Evolutionary conservation across 83 land plant species (phyloP).

Genomic region (Isoetes engelmannii): DNA sequence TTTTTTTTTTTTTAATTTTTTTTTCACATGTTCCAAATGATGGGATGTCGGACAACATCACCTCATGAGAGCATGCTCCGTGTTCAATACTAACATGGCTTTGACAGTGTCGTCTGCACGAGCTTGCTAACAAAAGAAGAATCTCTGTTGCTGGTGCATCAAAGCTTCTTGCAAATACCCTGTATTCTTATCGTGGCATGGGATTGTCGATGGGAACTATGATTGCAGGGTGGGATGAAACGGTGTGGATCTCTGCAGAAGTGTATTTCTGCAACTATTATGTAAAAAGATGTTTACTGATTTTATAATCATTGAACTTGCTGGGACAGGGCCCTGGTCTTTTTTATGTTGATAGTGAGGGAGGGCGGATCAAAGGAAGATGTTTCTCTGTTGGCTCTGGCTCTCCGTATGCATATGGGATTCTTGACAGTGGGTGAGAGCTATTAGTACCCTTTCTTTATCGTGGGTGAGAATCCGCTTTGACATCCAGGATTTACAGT

Average conservation of each 20-base stretch:
- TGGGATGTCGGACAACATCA: neutral
- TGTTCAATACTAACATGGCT: too few relatives aligned
- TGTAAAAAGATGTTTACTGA: neutral
- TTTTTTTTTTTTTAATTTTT: neutral
- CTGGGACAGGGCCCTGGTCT: conserved; percentile 78
- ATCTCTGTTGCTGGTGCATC: conserved; percentile 95
- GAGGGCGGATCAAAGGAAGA: conserved; percentile 79
- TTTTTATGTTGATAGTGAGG: conserved; percentile 95
- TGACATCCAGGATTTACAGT: conserved; percentile 23
- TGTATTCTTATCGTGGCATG: conserved; percentile 93
- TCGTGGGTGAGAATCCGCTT: neutral
- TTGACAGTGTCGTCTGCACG: conserved; percentile 83
- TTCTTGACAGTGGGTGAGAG: conserved; percentile 76
- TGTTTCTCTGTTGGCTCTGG: conserved; percentile 96
- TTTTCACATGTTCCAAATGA: neutral
- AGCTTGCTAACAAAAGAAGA: conserved; percentile 90
- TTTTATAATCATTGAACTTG: neutral
- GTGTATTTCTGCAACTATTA: neutral
- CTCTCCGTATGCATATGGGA: conserved; percentile 92
- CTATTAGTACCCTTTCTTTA: neutral
- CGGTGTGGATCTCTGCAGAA: conserved; percentile 28
- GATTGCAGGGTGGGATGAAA: conserved; percentile 99
- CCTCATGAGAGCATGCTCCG: too few relatives aligned
- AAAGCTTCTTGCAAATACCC: conserved; percentile 85
- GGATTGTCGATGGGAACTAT: conserved; percentile 95